Percentiles rank a stretch among this genome's conserved stretches.
Evolutionary conservation across 164 flowering plant species (phyloP).

Genomic region (Stephania cephalantha): DNA sequence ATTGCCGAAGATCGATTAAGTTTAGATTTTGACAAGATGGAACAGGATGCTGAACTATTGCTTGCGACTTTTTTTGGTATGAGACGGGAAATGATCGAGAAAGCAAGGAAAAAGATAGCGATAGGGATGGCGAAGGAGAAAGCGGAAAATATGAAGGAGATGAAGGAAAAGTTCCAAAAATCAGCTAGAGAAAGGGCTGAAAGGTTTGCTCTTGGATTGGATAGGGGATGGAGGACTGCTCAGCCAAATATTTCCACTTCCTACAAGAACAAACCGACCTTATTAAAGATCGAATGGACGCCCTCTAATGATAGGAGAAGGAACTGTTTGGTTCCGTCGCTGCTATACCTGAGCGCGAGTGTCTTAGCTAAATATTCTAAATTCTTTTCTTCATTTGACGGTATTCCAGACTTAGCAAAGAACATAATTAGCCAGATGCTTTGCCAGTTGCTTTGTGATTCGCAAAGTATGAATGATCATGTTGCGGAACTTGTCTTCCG

Average conservation of each 20-base stretch:
- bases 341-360: constrained; percentile 42
- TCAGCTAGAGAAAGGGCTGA: constrained; percentile 43
- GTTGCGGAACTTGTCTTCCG: constrained; percentile 45
- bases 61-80: too few relatives aligned
- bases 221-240: constrained; percentile 25
- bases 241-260: constrained; percentile 9
- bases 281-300: constrained; percentile 35
- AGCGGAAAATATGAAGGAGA: neutral
- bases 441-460: constrained; percentile 49
- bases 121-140: neutral
- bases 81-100: neutral
- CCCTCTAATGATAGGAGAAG: constrained; percentile 28
- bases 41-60: neutral
- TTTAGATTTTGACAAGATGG: constrained; percentile 7
- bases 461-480: constrained; percentile 48
- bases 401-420: constrained; percentile 54
- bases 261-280: constrained; percentile 5
- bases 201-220: constrained; percentile 36
- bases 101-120: neutral
- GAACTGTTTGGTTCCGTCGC: constrained; percentile 31
- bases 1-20: constrained; percentile 6
- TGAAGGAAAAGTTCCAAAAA: constrained; percentile 24
- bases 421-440: constrained; percentile 28
- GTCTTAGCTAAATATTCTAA: constrained; percentile 56
- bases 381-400: constrained; percentile 53